These are phyloP conservation scores for Leucogyrophana mollusca DNA, from an alignment of 768 basidiomycete species.

Conservation along the genomic window DNA sequence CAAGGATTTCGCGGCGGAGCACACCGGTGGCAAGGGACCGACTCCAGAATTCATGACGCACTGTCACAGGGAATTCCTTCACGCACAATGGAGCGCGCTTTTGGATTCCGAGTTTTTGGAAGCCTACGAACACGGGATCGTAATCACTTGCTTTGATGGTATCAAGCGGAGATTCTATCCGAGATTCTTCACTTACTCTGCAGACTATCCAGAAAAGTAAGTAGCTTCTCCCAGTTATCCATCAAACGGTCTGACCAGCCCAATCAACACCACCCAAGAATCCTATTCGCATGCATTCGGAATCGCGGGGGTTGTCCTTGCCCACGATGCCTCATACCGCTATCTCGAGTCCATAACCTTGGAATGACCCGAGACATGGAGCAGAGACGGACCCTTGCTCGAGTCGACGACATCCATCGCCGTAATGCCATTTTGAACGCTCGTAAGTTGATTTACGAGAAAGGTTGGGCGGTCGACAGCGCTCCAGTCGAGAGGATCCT, in stretches of 20 bases:
- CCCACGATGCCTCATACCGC: slow-evolving; percentile 20
- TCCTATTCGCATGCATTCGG: slow-evolving; percentile 19
- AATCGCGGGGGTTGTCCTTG: slow-evolving; percentile 26
- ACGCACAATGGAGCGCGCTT: slow-evolving; percentile 10
- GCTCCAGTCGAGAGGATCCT: slow-evolving; percentile 10
- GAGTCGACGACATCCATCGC: slow-evolving; percentile 1
- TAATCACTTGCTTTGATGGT: slow-evolving; percentile 10
- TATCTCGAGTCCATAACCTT: slow-evolving; percentile 7
- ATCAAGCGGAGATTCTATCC: slow-evolving; percentile 12
- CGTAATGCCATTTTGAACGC: neutral
- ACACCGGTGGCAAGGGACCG: neutral
- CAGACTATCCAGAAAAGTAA: slow-evolving; percentile 30
- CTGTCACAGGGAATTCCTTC: slow-evolving; percentile 12
- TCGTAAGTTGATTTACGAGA: slow-evolving; percentile 13
- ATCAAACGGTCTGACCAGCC: neutral
- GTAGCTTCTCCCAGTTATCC: too few relatives aligned
- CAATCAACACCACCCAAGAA: slow-evolving; percentile 7
- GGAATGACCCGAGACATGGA: slow-evolving; percentile 9
- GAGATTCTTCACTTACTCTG: slow-evolving; percentile 15
- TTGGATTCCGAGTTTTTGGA: slow-evolving; percentile 13
- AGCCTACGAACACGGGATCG: slow-evolving; percentile 12
- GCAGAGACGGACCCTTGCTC: neutral
- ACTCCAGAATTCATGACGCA: slow-evolving; percentile 6
- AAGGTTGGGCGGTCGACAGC: slow-evolving; percentile 4
- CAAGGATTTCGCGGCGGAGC: neutral